Conservation (phyloP, 306 rosid genomes). For the Betula pendula region DNA sequence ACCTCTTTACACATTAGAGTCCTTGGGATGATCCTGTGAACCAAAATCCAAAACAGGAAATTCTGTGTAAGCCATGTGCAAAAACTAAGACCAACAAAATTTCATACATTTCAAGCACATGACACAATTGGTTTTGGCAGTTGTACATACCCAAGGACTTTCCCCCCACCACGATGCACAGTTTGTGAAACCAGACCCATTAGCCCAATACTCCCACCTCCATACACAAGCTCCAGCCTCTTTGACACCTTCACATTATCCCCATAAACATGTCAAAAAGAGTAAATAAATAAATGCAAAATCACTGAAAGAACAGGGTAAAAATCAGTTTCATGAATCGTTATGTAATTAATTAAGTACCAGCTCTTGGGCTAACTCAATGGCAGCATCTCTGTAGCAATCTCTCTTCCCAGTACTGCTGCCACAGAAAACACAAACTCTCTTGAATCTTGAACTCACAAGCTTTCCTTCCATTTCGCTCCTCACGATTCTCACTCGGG, state of each 20-base stretch:
- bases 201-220: slow-evolving; percentile 66
- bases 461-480: slow-evolving; percentile 40
- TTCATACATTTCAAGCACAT: background rate
- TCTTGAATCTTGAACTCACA: slow-evolving; percentile 45
- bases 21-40: slow-evolving; percentile 52
- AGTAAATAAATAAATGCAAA: background rate
- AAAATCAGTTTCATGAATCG: background rate
- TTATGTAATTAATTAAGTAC: slow-evolving; percentile 16
- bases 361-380: slow-evolving; percentile 55
- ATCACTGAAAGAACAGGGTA: background rate
- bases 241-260: slow-evolving; percentile 42
- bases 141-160: slow-evolving; percentile 48
- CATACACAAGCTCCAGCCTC: slow-evolving; percentile 57
- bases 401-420: slow-evolving; percentile 55
- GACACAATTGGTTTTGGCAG: background rate
- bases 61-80: background rate
- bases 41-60: slow-evolving; percentile 4
- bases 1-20: slow-evolving; percentile 53
- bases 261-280: background rate
- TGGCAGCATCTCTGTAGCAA: slow-evolving; percentile 55
- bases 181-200: slow-evolving; percentile 65
- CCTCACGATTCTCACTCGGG: background rate
- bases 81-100: background rate
- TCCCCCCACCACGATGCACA: slow-evolving; percentile 62
- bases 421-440: slow-evolving; percentile 60